Percentiles rank a stretch among this genome's conserved stretches.
Conservation (phyloP, 2,329 filamentous ascomycete species). For the Scedosporium apiospermum region DNA sequence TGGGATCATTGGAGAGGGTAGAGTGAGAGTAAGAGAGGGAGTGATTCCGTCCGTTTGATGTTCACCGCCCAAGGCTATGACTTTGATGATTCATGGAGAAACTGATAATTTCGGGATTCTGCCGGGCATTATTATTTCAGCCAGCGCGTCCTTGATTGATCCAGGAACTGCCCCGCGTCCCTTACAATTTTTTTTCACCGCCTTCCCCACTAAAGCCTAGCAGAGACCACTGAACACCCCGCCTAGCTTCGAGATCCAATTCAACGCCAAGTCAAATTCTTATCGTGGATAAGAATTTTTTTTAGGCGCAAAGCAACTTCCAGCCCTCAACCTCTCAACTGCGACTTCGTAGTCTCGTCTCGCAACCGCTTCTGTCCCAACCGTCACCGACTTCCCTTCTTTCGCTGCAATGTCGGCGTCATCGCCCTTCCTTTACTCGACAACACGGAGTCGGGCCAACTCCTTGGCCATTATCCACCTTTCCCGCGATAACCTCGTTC, state of each 20-base stretch:
- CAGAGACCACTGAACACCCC: no score
- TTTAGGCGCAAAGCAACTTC: no score
- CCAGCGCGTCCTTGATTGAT: background rate
- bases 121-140: background rate
- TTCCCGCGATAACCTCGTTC: constrained; percentile 67
- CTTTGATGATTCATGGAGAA: background rate
- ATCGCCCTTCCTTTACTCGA: constrained; percentile 78
- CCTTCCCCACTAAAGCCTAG: background rate
- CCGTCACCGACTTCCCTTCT: background rate
- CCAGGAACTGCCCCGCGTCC: background rate
- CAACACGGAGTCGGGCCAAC: constrained; percentile 49
- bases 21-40: background rate
- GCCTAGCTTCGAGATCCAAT: no score
- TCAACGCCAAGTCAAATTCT: no score
- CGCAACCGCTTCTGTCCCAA: background rate
- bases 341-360: no score
- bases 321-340: no score
- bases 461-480: constrained; percentile 78
- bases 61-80: background rate
- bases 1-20: background rate
- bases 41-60: background rate
- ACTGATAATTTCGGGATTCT: background rate
- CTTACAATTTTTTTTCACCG: background rate
- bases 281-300: no score
- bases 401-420: background rate